phyloP scores from a whole-genome alignment of 108 stramenopile species.

The Hondaea fermentalgiana region DNA sequence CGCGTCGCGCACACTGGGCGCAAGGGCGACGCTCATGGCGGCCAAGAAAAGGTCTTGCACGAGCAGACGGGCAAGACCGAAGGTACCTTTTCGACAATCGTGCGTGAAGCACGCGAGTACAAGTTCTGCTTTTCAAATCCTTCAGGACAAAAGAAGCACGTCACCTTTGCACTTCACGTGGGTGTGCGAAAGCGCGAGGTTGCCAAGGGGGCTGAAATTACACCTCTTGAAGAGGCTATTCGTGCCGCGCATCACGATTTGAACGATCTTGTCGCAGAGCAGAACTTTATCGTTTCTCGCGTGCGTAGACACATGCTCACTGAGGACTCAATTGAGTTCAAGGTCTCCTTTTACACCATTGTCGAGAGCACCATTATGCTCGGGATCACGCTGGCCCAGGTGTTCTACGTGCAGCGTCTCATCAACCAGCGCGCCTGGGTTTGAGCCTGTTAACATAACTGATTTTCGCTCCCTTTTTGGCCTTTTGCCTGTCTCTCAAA shows the following conservation, averaged over 20 bases:
- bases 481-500: too few relatives aligned
- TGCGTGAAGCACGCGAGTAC: background rate
- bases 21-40: background rate
- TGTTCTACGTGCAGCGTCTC: background rate
- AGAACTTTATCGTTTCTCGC: background rate
- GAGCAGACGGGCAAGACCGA: background rate
- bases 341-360: background rate
- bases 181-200: background rate
- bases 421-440: background rate
- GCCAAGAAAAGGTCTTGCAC: background rate
- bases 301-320: conserved; percentile 8
- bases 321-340: background rate
- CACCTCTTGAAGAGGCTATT: background rate
- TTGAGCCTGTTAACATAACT: background rate
- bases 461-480: too few relatives aligned
- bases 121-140: background rate
- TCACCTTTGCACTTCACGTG: conserved; percentile 11
- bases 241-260: background rate
- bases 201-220: background rate
- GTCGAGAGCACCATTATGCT: background rate
- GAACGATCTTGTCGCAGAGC: background rate
- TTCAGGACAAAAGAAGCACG: background rate
- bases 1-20: background rate
- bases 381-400: background rate
- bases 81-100: background rate